Base-by-base conservation (phyloP, 768 basidiomycete species). In the Exidia glandulosa region DNA sequence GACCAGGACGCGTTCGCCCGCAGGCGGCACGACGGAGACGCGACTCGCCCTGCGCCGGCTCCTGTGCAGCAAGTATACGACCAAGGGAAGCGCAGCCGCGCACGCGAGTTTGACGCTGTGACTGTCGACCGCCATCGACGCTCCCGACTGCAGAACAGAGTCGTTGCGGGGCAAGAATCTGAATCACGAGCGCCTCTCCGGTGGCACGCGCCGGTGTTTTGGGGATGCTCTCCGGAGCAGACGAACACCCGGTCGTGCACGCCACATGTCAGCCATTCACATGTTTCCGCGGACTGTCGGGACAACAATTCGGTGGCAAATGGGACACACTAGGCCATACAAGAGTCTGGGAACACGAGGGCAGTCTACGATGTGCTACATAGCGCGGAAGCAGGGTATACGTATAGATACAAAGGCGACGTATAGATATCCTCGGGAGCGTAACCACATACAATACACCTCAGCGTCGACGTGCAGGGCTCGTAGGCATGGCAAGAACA, bases 1-100 rank as follows among this genome's bases (percentile, higher is more conserved):
- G 55, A 96, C 75, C 2, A 96, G 69, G 5, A 94, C 86, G 0
- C 90, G 82, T 68, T 95, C 93, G 2, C 75, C 62, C 1, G 58
- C 59, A n/a, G 69, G 73, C 7, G 75, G 66, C 7, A 87, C 50
- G 19, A 54, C 41, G 1, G 41, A 45, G 12, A 19, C 19, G 19
- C 41, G 41, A 6, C 19, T 23, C 19, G 19, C 41, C 10, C 41
- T 14, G 16, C 41, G 9, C 16, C 41, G 41, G 41, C 41, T 45
- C 19, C 41, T 14, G 19, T 45, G 23, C 16, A 45, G 19, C 19
- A 45, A 5, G 41, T 45, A 45, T 6, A 23, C 41, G 5, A 45
- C 19, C 9, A 45, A 23, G 23, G 41, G 41, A 45, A 45, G 41
- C 41, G 23, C 41, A 6, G 41, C 41, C 6, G 9, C 41, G 41